phyloP scores from a whole-genome alignment of 2,329 filamentous ascomycete species.

The Beauveria sp. region DNA sequence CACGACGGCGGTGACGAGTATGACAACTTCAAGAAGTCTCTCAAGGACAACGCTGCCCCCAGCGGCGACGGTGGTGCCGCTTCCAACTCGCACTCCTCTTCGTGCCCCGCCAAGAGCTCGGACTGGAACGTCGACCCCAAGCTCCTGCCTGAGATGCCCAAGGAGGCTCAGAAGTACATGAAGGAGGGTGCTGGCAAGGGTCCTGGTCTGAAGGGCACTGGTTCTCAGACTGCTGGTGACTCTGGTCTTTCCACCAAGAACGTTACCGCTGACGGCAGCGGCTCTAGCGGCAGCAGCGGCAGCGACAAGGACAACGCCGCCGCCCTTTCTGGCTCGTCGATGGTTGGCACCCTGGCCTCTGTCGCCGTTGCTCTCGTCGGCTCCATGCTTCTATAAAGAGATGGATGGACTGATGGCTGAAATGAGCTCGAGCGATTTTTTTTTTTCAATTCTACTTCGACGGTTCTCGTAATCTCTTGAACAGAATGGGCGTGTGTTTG shows the following conservation, averaged over 20 bases:
- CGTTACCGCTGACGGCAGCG: slow-evolving; percentile 25
- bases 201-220: slow-evolving; percentile 43
- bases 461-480: slow-evolving; percentile 2
- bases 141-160: slow-evolving; percentile 44
- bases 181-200: slow-evolving; percentile 44
- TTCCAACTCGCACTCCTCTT: slow-evolving; percentile 36
- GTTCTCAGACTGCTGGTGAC: slow-evolving; percentile 45
- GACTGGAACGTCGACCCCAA: slow-evolving; percentile 45
- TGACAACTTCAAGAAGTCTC: slow-evolving; percentile 39
- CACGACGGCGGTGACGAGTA: slow-evolving; percentile 48
- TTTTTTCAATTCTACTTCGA: slow-evolving; percentile 2
- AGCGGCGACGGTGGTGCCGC: slow-evolving; percentile 42
- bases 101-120: slow-evolving; percentile 41
- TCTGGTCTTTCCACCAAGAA: slow-evolving; percentile 39
- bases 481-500: neutral
- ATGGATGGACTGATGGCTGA: neutral
- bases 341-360: slow-evolving; percentile 19
- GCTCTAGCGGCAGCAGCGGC: slow-evolving; percentile 18
- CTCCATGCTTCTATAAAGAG: slow-evolving; percentile 2
- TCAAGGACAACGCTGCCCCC: slow-evolving; percentile 42
- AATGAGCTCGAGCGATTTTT: neutral
- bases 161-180: slow-evolving; percentile 45
- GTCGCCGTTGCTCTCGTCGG: slow-evolving; percentile 25
- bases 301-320: slow-evolving; percentile 18
- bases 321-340: slow-evolving; percentile 20